Evolutionary conservation across 352 stramenopile species (phyloP).

Genomic region (Pythium dissotocum): DNA sequence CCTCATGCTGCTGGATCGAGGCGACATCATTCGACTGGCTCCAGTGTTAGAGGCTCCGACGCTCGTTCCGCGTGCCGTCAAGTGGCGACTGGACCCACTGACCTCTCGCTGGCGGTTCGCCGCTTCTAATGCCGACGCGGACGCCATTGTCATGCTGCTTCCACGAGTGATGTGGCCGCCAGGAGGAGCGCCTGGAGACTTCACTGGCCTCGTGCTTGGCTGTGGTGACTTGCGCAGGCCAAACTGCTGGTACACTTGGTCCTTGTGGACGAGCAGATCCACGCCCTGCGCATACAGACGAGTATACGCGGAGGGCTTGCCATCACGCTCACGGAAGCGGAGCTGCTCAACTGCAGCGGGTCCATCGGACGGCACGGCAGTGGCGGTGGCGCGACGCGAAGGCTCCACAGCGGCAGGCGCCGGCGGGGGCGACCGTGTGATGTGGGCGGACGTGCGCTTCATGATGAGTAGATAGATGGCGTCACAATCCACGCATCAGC

Average conservation of each 20-base stretch:
- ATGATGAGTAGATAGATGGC: neutral
- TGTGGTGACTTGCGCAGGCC: constrained; percentile 37
- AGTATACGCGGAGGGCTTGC: constrained; percentile 36
- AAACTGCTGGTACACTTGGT: constrained; percentile 61
- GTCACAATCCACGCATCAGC: neutral
- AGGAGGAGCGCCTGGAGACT: neutral
- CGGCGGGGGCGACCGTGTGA: constrained; percentile 2
- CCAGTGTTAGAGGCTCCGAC: neutral
- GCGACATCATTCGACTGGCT: neutral
- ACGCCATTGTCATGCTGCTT: neutral
- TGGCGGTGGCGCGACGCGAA: neutral
- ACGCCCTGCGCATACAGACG: constrained; percentile 62
- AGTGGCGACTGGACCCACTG: neutral
- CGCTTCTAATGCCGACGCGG: neutral
- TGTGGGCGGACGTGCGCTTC: constrained; percentile 18
- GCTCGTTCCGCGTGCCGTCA: neutral
- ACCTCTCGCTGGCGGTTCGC: neutral
- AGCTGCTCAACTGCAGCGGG: constrained; percentile 16
- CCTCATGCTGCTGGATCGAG: neutral
- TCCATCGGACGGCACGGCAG: neutral
- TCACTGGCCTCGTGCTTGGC: neutral
- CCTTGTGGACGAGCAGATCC: constrained; percentile 56
- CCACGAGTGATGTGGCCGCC: neutral
- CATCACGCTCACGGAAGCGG: constrained; percentile 28
- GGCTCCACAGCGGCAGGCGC: neutral